phyloP scores from a whole-genome alignment of 2,329 filamentous ascomycete species.

The Colletotrichum graminicola region DNA sequence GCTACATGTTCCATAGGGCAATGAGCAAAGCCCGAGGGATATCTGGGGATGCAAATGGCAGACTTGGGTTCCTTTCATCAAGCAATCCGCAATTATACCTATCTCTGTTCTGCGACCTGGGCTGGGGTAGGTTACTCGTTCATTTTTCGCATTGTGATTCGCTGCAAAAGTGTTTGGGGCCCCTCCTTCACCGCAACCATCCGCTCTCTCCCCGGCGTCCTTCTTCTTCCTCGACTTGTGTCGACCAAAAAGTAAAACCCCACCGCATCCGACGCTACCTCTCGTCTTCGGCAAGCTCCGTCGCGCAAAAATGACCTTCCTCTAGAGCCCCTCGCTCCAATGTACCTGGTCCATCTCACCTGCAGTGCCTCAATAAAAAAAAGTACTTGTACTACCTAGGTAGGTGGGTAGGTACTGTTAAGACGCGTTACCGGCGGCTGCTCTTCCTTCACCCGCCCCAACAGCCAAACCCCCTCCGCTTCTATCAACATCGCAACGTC shows the following conservation, averaged over 20 bases:
- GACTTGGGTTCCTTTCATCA: background rate
- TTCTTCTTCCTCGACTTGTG: slow-evolving; percentile 2
- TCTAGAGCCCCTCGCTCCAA: background rate
- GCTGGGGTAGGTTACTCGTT: background rate
- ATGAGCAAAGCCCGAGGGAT: background rate
- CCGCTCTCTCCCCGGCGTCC: background rate
- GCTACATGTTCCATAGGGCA: background rate
- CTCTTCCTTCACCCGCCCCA: background rate
- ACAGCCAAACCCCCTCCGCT: slow-evolving; percentile 11
- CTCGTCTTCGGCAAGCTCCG: background rate
- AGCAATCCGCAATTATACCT: background rate
- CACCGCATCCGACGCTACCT: slow-evolving; percentile 1
- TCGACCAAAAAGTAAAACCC: slow-evolving; percentile 3
- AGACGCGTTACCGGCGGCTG: slow-evolving; percentile 1
- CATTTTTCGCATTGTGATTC: background rate
- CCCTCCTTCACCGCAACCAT: background rate
- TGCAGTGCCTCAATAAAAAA: background rate
- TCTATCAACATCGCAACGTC: slow-evolving; percentile 1
- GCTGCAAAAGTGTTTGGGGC: background rate
- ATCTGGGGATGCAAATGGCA: background rate
- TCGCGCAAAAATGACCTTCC: background rate
- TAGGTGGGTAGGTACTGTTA: background rate
- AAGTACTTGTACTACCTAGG: background rate
- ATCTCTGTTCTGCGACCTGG: background rate
- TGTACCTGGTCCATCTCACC: background rate